Conservation (phyloP, 164 flowering plant genomes). For the Berberis thunbergii region DNA sequence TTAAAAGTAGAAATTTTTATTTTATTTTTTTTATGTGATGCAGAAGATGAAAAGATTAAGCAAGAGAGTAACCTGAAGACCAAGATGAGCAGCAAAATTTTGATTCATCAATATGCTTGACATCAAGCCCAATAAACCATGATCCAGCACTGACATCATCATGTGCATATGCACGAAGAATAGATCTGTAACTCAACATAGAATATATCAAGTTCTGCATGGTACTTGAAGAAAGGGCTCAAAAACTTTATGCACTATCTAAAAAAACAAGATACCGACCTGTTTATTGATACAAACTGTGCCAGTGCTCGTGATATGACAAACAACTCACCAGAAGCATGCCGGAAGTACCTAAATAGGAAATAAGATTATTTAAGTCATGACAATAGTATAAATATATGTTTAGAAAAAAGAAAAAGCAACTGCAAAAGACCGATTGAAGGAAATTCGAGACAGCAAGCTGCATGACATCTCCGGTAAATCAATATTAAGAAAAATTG, state of each 20-base stretch:
- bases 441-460: no score
- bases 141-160: conserved; percentile 92
- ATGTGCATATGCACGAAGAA: conserved; percentile 84
- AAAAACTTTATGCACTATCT: no score
- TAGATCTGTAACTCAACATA: conserved; percentile 32
- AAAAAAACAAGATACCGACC: conserved; percentile 24
- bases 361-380: background rate
- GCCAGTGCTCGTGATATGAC: conserved; percentile 83
- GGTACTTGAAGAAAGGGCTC: background rate
- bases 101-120: conserved; percentile 64
- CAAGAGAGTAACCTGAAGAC: conserved; percentile 64
- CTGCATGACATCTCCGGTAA: no score
- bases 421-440: background rate
- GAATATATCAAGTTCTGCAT: background rate
- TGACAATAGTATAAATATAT: background rate
- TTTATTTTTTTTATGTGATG: no score
- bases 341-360: conserved; percentile 66
- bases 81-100: conserved; percentile 90
- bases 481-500: no score
- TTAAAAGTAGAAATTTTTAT: no score
- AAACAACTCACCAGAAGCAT: conserved; percentile 92
- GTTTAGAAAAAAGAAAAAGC: background rate
- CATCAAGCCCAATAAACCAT: conserved; percentile 92
- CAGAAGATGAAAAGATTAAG: no score
- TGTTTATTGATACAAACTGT: conserved; percentile 78